These are phyloP conservation scores for Pseudogymnoascus sp. DNA, from an alignment of 2,329 filamentous ascomycete species.

Conservation along the genomic window DNA sequence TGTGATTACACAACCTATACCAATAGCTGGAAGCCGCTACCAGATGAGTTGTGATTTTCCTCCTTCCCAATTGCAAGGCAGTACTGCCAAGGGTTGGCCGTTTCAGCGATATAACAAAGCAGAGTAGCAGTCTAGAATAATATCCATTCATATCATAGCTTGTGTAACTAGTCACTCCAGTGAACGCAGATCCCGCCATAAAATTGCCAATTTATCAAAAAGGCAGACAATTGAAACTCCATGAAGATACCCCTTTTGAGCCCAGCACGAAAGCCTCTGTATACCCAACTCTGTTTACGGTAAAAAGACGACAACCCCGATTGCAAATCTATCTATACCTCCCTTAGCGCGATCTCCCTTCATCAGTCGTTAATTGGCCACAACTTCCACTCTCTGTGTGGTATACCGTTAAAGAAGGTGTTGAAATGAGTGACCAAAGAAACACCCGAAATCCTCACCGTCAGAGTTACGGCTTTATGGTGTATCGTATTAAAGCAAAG, in stretches of 20 bases:
- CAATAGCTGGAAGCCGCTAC: background rate
- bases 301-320: background rate
- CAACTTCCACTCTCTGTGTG: background rate
- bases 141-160: constrained; percentile 7
- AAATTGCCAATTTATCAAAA: constrained; percentile 5
- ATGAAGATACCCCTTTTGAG: constrained; percentile 6
- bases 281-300: constrained; percentile 8
- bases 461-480: background rate
- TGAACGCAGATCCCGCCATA: background rate
- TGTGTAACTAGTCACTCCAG: background rate
- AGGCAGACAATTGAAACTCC: constrained; percentile 1
- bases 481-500: constrained; percentile 10
- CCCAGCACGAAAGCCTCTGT: constrained; percentile 9
- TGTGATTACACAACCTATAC: background rate
- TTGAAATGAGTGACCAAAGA: constrained; percentile 1
- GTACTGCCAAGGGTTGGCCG: background rate
- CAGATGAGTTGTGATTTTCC: too few species aligned
- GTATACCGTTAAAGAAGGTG: constrained; percentile 6
- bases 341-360: background rate
- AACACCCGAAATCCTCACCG: background rate
- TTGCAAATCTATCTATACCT: constrained; percentile 9
- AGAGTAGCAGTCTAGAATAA: constrained; percentile 6
- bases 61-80: background rate
- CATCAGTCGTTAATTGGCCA: constrained; percentile 7
- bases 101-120: background rate